These are phyloP conservation scores for Somion occarium DNA, from an alignment of 1,284 basidiomycete genomes.

Conservation along the genomic window DNA sequence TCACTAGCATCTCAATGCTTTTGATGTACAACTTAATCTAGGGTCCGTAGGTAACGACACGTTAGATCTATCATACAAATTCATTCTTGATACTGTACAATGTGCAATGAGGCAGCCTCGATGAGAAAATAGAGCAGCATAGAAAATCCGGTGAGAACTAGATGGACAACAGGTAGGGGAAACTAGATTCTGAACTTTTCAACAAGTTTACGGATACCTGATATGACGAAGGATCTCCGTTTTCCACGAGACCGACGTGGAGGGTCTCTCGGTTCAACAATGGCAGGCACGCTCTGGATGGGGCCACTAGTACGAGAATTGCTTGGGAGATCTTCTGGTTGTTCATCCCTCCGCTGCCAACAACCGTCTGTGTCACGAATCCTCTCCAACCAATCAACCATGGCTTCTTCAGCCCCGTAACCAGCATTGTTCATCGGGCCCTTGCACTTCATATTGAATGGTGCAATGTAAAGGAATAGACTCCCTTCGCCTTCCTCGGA, in stretches of 20 bases:
- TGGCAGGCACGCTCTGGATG: not conserved
- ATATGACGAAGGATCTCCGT: not conserved
- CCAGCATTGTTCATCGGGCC: conserved; percentile 4
- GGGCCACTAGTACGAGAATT: not conserved
- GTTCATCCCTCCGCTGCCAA: conserved; percentile 16
- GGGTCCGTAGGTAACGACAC: too few species aligned
- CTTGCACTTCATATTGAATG: conserved; percentile 6
- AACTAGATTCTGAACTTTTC: not conserved
- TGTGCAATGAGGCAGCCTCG: too few species aligned
- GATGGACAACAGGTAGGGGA: too few species aligned
- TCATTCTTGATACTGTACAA: too few species aligned
- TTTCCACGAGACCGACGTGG: not conserved
- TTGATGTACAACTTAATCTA: too few species aligned
- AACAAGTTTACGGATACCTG: not conserved
- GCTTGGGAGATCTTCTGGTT: not conserved
- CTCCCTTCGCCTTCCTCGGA: conserved; percentile 16
- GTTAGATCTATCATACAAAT: too few species aligned
- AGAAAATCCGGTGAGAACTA: too few species aligned
- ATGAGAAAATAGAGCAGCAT: too few species aligned
- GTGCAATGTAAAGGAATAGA: conserved; percentile 16
- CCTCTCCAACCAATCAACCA: conserved; percentile 21
- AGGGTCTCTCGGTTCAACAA: not conserved
- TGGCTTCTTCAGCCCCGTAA: conserved; percentile 21
- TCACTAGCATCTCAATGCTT: not conserved
- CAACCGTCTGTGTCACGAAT: conserved; percentile 17